These are phyloP conservation scores for Hypoxylon sp. DNA, from an alignment of 2,329 filamentous ascomycete genomes.

Conservation along the genomic window DNA sequence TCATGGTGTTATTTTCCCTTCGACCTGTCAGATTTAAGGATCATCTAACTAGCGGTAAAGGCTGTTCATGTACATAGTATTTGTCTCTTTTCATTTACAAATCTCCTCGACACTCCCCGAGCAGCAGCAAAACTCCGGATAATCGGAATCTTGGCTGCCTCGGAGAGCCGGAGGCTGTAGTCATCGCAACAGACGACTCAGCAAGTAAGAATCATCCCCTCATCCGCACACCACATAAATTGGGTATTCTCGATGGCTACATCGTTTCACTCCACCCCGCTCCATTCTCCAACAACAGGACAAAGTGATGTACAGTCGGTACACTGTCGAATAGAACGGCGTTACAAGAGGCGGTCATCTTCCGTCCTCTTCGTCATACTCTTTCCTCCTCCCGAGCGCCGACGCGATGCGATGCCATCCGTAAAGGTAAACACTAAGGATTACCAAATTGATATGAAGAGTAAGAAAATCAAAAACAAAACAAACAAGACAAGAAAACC, in stretches of 20 bases:
- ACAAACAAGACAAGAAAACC: too few relatives aligned
- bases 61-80: slow-evolving; percentile 30
- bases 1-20: slow-evolving; percentile 19
- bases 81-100: slow-evolving; percentile 22
- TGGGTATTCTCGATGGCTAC: slow-evolving; percentile 11
- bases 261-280: slow-evolving; percentile 10
- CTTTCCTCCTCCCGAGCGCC: slow-evolving; percentile 22
- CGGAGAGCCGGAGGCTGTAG: slow-evolving; percentile 31
- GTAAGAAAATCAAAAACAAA: slow-evolving; percentile 9
- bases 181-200: slow-evolving; percentile 26
- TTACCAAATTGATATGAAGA: slow-evolving; percentile 25
- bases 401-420: slow-evolving; percentile 28
- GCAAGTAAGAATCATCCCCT: slow-evolving; percentile 31
- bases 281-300: slow-evolving; percentile 8
- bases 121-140: slow-evolving; percentile 4
- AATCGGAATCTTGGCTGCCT: slow-evolving; percentile 11
- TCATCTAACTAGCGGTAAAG: slow-evolving; percentile 24
- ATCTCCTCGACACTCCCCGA: slow-evolving; percentile 29
- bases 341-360: slow-evolving; percentile 13
- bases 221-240: slow-evolving; percentile 28
- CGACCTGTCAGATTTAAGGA: slow-evolving; percentile 12
- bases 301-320: slow-evolving; percentile 33
- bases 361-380: slow-evolving; percentile 15
- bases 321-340: slow-evolving; percentile 28
- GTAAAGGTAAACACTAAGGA: slow-evolving; percentile 40